phyloP scores from a whole-genome alignment of 768 basidiomycete genomes.

The Lactarius trivialis region DNA sequence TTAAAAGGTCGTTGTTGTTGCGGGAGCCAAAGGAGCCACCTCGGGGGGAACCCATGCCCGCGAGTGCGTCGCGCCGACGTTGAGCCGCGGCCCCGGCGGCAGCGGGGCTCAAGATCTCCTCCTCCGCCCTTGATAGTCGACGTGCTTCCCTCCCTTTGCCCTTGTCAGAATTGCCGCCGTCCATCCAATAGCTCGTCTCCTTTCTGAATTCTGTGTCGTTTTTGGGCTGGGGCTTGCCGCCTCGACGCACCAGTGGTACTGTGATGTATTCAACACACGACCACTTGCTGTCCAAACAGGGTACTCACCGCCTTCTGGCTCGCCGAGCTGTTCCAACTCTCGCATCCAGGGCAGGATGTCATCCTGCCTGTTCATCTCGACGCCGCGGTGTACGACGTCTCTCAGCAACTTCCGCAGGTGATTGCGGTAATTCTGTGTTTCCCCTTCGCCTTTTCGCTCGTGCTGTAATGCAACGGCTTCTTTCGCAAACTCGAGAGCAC shows the following conservation, averaged over 20 bases:
- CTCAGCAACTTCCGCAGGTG: conserved; percentile 5
- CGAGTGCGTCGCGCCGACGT: not conserved
- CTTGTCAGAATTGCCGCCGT: not conserved
- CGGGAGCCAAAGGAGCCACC: not conserved
- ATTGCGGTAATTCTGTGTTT: not conserved
- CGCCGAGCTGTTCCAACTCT: conserved; percentile 1
- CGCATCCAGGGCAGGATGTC: not conserved
- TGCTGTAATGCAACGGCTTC: conserved; percentile 13
- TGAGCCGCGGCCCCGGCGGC: not conserved
- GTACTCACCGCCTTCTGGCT: not conserved
- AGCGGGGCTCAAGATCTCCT: conserved; percentile 13
- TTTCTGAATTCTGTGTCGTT: not conserved
- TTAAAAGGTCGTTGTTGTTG: not conserved
- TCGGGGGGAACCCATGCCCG: not conserved
- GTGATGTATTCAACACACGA: not conserved
- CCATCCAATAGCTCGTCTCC: conserved; percentile 11
- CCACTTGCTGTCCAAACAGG: too few relatives aligned
- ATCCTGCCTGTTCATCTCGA: not conserved
- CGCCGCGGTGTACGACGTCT: conserved; percentile 3
- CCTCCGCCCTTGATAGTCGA: not conserved
- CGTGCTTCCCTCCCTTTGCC: not conserved
- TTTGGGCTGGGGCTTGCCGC: not conserved
- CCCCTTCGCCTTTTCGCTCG: not conserved
- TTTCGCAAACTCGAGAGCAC: conserved; percentile 12
- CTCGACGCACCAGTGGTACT: not conserved